Evolutionary conservation across 768 basidiomycete genomes (phyloP), one percentile per base, ranked within the genome.

Genomic region (Coprinellus micaceus): DNA sequence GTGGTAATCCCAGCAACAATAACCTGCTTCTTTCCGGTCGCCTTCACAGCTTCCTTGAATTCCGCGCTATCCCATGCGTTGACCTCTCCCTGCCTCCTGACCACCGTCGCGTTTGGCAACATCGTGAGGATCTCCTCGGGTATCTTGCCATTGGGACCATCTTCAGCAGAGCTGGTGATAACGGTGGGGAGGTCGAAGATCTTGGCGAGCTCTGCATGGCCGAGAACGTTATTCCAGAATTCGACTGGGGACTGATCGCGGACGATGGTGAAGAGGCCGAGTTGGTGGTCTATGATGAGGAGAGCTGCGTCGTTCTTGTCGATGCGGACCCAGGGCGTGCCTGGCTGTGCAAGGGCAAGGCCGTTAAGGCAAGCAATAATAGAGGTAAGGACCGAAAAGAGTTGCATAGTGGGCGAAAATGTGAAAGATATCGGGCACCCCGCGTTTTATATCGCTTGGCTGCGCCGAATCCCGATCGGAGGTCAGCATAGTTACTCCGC

Each of bases 21-120:
- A 45, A 80, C 63, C 53, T 81, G 80, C 61, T 74, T 77, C 65
- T 78, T 79, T 9, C 77, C 78, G 6, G 78, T 78, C 1, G 77
- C 77, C 44, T 71, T 63, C 15, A 81, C 77, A 19, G 79, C 79
- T 1, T 66, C 67, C 37, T 74, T 68, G 70, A 81, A 79, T 53
- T 78, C 77, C 4, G 65, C 54, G 61, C 77, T 80, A 60, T 81
- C 78, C 80, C 80, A 81, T 9, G 80, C 79, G 53, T 81, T 67
- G 13, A 81, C 79, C 61, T 81, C 77, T 2, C 77, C 80, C 24
- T 74, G 64, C 15, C 80, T 71, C 65, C 74, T 76, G 68, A 80
- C 75, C 57, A 72, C 62, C 13, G 77, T 69, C 0, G 76, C 76
- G 50, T 75, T 61, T 1, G 77, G 75, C 54, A 80, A 74, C 75